These are phyloP conservation scores for Hortaea werneckii DNA, from an alignment of 2,329 filamentous ascomycete species.

Conservation along the genomic window DNA sequence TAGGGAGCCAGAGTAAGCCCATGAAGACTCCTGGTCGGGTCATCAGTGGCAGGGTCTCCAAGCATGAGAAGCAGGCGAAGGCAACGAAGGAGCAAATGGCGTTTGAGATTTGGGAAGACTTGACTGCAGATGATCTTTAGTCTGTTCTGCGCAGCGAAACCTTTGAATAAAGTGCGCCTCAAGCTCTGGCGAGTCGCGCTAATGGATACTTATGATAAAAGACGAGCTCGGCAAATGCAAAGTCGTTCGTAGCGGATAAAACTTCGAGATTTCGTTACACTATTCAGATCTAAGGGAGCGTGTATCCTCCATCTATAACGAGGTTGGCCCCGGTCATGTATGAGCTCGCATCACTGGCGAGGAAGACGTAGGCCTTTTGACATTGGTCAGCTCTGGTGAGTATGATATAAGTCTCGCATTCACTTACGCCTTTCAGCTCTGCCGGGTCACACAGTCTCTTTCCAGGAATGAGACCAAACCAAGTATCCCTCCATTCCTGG, in stretches of 20 bases:
- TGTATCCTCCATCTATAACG: conserved; percentile 41
- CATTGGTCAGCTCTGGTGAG: background rate
- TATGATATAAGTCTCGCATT: background rate
- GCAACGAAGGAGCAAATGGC: conserved; percentile 15
- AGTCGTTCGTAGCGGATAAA: no score
- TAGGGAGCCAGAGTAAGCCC: conserved; percentile 5
- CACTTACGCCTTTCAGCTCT: conserved; percentile 26
- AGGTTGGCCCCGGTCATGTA: conserved; percentile 42
- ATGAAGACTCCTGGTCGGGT: conserved; percentile 2
- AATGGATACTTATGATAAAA: no score
- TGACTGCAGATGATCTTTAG: conserved; percentile 12
- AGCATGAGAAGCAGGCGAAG: conserved; percentile 1
- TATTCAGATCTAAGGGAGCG: conserved; percentile 31
- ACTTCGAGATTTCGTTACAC: background rate
- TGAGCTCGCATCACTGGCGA: conserved; percentile 37
- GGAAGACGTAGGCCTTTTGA: conserved; percentile 37
- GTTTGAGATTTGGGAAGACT: conserved; percentile 21
- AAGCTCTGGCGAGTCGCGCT: background rate
- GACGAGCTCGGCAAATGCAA: no score
- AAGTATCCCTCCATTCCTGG: conserved; percentile 29
- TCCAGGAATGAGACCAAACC: conserved; percentile 31
- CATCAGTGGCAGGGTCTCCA: conserved; percentile 9
- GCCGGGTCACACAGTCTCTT: conserved; percentile 28
- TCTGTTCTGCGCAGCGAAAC: no score
- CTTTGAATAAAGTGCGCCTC: no score